Percentiles rank a stretch among this genome's conserved stretches.
These are phyloP conservation scores for Malus hybrid DNA, from an alignment of 331 rosid genomes.

Conservation along the genomic window DNA sequence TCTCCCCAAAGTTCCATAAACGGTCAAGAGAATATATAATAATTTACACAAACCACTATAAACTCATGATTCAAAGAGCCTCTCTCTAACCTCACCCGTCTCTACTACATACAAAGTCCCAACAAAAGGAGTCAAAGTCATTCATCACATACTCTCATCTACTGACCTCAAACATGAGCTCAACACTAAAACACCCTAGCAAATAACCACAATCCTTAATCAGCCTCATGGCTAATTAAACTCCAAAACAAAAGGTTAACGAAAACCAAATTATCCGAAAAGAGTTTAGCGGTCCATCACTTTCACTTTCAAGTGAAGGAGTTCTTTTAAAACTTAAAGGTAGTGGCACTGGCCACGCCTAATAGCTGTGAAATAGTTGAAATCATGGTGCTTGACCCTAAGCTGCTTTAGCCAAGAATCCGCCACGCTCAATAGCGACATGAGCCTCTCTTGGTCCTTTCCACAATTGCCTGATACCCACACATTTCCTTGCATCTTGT, in stretches of 20 bases:
- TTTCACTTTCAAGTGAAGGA: conserved; percentile 1
- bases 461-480: conserved; percentile 83
- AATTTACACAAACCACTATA: conserved; percentile 26
- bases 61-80: conserved; percentile 5
- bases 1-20: conserved; percentile 21
- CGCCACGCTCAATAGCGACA: conserved; percentile 75
- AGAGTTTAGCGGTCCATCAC: conserved; percentile 7
- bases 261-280: not conserved
- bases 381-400: conserved; percentile 94
- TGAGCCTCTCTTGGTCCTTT: conserved; percentile 71
- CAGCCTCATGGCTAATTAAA: not conserved
- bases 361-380: conserved; percentile 65
- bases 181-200: conserved; percentile 12
- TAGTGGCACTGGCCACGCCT: conserved; percentile 35
- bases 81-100: conserved; percentile 18
- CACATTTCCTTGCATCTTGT: conserved; percentile 92
- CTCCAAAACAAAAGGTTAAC: not conserved
- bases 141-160: not conserved
- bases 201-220: not conserved
- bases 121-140: conserved; percentile 12
- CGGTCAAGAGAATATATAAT: conserved; percentile 14
- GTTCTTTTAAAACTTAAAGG: not conserved
- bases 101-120: conserved; percentile 16
- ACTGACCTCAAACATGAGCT: not conserved
- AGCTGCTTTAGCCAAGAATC: conserved; percentile 98